phyloP scores from a whole-genome alignment of 1,139 yeast genomes.

The Pichia sp. region DNA sequence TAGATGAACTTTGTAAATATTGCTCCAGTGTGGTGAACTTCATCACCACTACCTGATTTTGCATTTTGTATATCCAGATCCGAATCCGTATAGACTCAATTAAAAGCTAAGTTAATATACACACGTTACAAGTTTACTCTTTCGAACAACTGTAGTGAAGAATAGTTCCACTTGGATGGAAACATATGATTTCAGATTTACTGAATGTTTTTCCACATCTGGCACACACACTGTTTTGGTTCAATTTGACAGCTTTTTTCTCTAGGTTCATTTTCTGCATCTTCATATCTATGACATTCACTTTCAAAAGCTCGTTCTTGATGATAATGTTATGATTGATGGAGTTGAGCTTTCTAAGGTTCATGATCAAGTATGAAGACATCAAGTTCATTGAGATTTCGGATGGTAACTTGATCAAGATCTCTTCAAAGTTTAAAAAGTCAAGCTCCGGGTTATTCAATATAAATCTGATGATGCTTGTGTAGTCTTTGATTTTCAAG shows the following conservation, averaged over 20 bases:
- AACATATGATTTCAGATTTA: constrained; percentile 57
- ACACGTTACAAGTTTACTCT: too few relatives aligned
- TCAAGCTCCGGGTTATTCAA: constrained; percentile 37
- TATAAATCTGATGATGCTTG: constrained; percentile 13
- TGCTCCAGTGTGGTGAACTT: constrained; percentile 78
- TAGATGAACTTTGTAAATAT: constrained; percentile 70
- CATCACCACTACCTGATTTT: constrained; percentile 34
- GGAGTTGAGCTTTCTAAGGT: constrained; percentile 34
- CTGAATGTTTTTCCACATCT: constrained; percentile 51
- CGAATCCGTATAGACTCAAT: too few relatives aligned
- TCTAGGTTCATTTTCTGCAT: constrained; percentile 26
- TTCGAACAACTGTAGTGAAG: constrained; percentile 64
- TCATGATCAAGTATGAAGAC: constrained; percentile 39
- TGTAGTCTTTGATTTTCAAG: constrained; percentile 11
- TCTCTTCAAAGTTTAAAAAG: constrained; percentile 44
- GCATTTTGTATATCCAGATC: too few relatives aligned
- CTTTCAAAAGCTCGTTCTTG: constrained; percentile 31
- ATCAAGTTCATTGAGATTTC: constrained; percentile 40
- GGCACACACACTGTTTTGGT: constrained; percentile 41
- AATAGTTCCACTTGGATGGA: constrained; percentile 42
- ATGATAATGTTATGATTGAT: constrained; percentile 22
- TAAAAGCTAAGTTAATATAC: too few relatives aligned
- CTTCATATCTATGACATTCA: constrained; percentile 23
- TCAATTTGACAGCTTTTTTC: constrained; percentile 33
- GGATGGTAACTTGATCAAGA: constrained; percentile 46